Evolutionary conservation across 192 early-diverging fungal species (phyloP).

Genomic region (Cladochytrium replicatum): DNA sequence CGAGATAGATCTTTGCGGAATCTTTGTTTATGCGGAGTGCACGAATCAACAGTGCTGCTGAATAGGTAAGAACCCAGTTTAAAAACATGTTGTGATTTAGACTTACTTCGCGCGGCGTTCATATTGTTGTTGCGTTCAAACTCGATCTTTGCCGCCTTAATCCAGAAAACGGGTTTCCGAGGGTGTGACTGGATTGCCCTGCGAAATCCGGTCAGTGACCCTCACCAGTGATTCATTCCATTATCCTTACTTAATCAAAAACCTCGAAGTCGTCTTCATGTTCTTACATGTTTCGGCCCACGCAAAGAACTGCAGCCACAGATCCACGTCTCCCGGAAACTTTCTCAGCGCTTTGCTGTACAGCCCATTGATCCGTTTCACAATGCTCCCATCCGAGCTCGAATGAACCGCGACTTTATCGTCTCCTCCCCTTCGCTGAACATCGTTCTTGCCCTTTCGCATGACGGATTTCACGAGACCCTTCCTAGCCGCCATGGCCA

Average conservation of each 20-base stretch:
- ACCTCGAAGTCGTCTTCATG: too few relatives aligned
- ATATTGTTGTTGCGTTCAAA: conserved; percentile 76
- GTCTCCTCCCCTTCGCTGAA: conserved; percentile 1
- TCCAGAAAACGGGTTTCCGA: conserved; percentile 72
- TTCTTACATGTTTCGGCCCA: too few relatives aligned
- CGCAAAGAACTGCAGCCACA: conserved; percentile 93
- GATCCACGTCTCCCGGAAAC: conserved; percentile 62
- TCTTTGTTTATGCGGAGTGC: conserved; percentile 73
- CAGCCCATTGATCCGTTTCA: conserved; percentile 63
- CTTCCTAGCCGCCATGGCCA: conserved; percentile 34
- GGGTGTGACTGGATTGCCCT: conserved; percentile 84
- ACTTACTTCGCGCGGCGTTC: conserved; percentile 55
- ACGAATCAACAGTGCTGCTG: conserved; percentile 66
- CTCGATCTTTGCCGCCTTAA: conserved; percentile 84
- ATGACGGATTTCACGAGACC: neutral
- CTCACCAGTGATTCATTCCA: neutral
- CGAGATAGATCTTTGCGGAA: conserved; percentile 67
- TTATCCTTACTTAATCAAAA: neutral
- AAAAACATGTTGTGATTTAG: neutral
- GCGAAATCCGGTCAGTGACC: conserved; percentile 2
- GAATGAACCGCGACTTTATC: conserved; percentile 25
- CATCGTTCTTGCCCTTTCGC: neutral
- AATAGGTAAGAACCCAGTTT: neutral
- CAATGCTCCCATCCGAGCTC: conserved; percentile 66
- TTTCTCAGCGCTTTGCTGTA: conserved; percentile 69